phyloP scores from a whole-genome alignment of 192 early-diverging fungal species.

The Pecoramyces ruminantium region DNA sequence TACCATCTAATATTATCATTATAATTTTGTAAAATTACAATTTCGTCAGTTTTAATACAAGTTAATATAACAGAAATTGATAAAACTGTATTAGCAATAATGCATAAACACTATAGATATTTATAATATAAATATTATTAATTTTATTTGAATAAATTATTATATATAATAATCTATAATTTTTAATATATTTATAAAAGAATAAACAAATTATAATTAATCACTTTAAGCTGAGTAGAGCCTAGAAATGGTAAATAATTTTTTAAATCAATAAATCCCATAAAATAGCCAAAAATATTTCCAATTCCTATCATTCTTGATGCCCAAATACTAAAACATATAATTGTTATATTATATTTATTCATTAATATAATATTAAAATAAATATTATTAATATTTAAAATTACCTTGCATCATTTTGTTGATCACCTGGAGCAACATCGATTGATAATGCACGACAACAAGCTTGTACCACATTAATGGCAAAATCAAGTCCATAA shows the following conservation, averaged over 20 bases:
- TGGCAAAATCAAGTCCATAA: slow-evolving; percentile 81
- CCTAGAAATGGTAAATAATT: slow-evolving; percentile 50
- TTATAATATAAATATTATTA: too few relatives aligned
- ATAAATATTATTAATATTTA: too few relatives aligned
- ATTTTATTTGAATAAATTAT: too few relatives aligned
- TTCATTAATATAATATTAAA: too few relatives aligned
- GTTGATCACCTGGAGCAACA: slow-evolving; percentile 55
- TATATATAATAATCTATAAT: too few relatives aligned
- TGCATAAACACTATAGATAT: slow-evolving; percentile 27
- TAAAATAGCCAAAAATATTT: slow-evolving; percentile 69
- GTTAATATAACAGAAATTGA: slow-evolving; percentile 32
- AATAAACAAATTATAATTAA: too few relatives aligned
- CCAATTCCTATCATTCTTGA: slow-evolving; percentile 69
- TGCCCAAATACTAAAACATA: slow-evolving; percentile 51
- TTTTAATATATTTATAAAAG: too few relatives aligned
- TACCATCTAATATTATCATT: slow-evolving; percentile 7
- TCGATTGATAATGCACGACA: slow-evolving; percentile 78
- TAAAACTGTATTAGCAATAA: slow-evolving; percentile 51
- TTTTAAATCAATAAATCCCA: slow-evolving; percentile 65
- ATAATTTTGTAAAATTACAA: slow-evolving; percentile 8
- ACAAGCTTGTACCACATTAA: slow-evolving; percentile 75
- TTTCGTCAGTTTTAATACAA: slow-evolving; percentile 44
- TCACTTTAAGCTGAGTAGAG: slow-evolving; percentile 54
- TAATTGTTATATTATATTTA: too few relatives aligned
- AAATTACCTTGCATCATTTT: slow-evolving; percentile 32